Evolutionary conservation across 768 basidiomycete genomes (phyloP), one percentile per base, ranked within the genome.

Genomic region (Hydnomerulius pinastri): DNA sequence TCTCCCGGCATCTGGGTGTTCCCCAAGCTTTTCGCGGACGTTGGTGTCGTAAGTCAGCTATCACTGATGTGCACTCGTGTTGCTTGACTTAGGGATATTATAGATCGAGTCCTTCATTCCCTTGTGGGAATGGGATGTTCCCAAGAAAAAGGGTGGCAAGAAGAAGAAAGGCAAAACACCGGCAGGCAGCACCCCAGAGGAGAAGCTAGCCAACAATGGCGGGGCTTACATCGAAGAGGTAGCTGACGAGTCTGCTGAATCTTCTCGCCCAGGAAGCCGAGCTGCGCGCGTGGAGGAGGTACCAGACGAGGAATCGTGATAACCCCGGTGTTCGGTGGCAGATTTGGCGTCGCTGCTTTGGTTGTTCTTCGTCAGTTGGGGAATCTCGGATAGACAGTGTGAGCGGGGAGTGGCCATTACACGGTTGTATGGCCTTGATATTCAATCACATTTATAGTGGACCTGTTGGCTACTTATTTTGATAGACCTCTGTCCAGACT

Each of bases 1-100:
- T 83, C 85, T 53, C 92, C 92, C 12, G 97, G 95, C 36, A 97
- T 99, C 41, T 99, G 97, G 97, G 88, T 98, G 73, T 99, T 98
- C 77, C 97, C 97, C 0, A 87, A 96, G 65, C 74, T 99, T 27
- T 98, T 99, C 58, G 97, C 96, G 12, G 96, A 99, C 63, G 96
- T 98, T 48, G 95, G 97, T 69, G 96, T 98, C 64, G 97, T 99
- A 67, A 71, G 96, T 85, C 29, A 21, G 27, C 43, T 33, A 3
- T 39, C 17, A 3, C 28, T 48, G 33, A 54, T 41, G 38, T 42
- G 38, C 45, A 32, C 12, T 4, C 1, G 1, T 27, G 0, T 28
- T 15, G 1, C 4, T 33, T 51, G 27, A 42, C 27, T 6, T 42
- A 23, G 36, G 17, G 7, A 29, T 33, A 11, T 4, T 36, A n/a